phyloP scores from a whole-genome alignment of 768 basidiomycete species.

The Trametes gibbosa region DNA sequence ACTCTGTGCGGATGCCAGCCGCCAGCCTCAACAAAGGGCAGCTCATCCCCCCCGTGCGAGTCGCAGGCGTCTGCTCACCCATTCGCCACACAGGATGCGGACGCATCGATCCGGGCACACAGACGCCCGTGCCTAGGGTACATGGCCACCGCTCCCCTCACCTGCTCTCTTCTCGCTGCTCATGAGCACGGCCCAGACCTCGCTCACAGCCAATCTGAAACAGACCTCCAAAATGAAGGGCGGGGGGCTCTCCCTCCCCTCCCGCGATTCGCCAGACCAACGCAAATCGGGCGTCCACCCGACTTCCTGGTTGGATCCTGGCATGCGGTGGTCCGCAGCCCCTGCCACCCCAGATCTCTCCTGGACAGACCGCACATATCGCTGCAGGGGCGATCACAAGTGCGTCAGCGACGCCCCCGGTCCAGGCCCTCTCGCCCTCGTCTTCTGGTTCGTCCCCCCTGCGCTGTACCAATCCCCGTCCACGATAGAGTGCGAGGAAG shows the following conservation, averaged over 20 bases:
- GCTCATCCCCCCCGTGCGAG: constrained; percentile 5
- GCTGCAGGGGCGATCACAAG: constrained; percentile 2
- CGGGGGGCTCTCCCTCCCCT: background rate
- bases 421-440: constrained; percentile 3
- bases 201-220: constrained; percentile 12
- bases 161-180: background rate
- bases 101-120: constrained; percentile 19
- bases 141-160: constrained; percentile 8
- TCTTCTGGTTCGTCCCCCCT: background rate
- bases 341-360: constrained; percentile 5
- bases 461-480: constrained; percentile 1
- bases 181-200: constrained; percentile 12
- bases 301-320: too few species aligned
- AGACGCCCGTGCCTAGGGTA: constrained; percentile 13
- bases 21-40: too few species aligned
- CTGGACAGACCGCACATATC: background rate
- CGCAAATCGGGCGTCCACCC: constrained; percentile 6
- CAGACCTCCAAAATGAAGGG: constrained; percentile 19
- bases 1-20: too few species aligned
- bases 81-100: constrained; percentile 5
- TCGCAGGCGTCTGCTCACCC: background rate
- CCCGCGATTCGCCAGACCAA: constrained; percentile 7
- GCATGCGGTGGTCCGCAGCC: background rate
- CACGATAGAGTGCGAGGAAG: background rate
- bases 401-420: background rate